Evolutionary conservation across 176 grass and related monocot genomes (phyloP), one percentile per base, ranked within the genome.

Genomic region (Musa itinerans): DNA sequence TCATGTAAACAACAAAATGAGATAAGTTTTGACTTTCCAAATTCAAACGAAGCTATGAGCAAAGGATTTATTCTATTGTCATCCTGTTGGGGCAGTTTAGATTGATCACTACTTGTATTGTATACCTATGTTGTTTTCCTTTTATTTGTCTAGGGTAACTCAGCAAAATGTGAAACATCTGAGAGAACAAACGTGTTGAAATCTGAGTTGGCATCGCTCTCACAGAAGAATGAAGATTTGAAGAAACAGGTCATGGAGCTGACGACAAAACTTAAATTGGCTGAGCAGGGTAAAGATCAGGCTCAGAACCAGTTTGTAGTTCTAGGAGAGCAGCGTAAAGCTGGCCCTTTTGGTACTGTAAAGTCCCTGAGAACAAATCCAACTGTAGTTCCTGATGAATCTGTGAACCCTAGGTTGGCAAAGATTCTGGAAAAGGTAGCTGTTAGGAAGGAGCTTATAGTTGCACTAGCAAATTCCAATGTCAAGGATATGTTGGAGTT

Each of bases 391-490:
- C 87, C 89, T 72, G 90, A 99, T 79, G 87, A 89, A 65, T 92
- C 89, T 54, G 65, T 86, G 61, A 95, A 89, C 79, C 83, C 88
- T 14, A 92, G 88, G 83, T 76, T 99, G 79, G 80, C 81, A 55
- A 89, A 88, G 73, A 88, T 86, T 80, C 84, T 99, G 48, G 71
- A 92, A 70, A 73, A 92, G 56, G 83, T 99, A 69, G 88, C 88
- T 72, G 83, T 95, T 56, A 87, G 85, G 65, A 94, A 89, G 70
- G 96, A 99, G 81, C 78, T 99, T 49, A 99, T 99, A 50, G 81
- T 95, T 83, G 86, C 91, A 56, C 73, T 99, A 14, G 91, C 96
- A 81, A 99, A 99, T 81, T 99, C 96, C 64, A 95, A 99, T 72
- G 96, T 99, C 71, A 88, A 80, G 71, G 87, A 87, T 22, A 99